Evolutionary conservation across 1,284 basidiomycete genomes (phyloP), one percentile per base, ranked within the genome.

Genomic region (Albatrellus sp.): DNA sequence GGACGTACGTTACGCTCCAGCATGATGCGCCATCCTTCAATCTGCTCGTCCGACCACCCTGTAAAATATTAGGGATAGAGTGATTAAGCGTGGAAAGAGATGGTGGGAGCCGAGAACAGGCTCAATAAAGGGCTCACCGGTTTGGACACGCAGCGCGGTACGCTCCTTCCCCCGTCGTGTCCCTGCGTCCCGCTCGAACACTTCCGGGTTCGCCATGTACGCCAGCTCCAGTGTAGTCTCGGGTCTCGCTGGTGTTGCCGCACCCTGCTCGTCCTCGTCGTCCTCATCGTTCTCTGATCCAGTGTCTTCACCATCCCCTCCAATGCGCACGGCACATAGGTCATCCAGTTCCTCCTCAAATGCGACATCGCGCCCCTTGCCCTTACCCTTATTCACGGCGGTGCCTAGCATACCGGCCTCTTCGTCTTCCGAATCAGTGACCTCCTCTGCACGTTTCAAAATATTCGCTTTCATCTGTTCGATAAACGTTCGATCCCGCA

Each of bases 11-110:
- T 80, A 54, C 80, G 66, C 48, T 93, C 90, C 43, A 93, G 62
- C 83, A 92, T 89, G 45, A 85, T 77, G 47, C 61, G 72, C 89
- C 90, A 93, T 0, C 89, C 90, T 60, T 93, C 89, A 28, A 92
- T 77, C 57, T 91, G 88, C 51, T 82, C 80, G 57, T 93, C 80
- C 12, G 55, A 61, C 76, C 79, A 80, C 3, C 80, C 78, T 78
- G 46, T 12, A n/a, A 35, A 12, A 17, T 33, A 19, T 46, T 6
- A 37, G 34, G 31, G 28, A 43, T 20, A n/a, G 30, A 44, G 45
- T 42, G 17, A 28, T 14, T 12, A 12, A 49, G 14, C 13, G n/a
- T 24, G 17, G 20, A 2, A 43, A 46, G 42, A n/a, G 2, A 12
- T 43, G n/a, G 14, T 13, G 31, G 11, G 17, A n/a, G n/a, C n/a